phyloP scores from a whole-genome alignment of 73 alveolate genomes.

The Tetrahymena elliotti region DNA sequence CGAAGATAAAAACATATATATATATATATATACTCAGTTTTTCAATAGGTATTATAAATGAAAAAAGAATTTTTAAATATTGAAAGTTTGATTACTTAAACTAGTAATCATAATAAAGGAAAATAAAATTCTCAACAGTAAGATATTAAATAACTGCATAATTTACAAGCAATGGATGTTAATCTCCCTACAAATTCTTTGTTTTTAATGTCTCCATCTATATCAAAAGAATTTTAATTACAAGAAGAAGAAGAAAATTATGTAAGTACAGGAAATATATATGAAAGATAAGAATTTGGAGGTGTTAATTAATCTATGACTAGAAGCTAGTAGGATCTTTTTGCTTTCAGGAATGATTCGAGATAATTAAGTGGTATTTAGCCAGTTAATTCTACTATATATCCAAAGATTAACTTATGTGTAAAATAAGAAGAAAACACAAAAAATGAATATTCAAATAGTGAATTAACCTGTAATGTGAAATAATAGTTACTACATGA shows the following conservation, averaged over 20 bases:
- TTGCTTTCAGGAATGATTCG: not conserved
- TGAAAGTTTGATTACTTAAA: not conserved
- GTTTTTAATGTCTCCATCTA: not conserved
- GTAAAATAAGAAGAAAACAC: not conserved
- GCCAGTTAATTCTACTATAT: not conserved
- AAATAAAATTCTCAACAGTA: not conserved
- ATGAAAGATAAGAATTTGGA: not conserved
- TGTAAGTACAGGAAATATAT: not conserved
- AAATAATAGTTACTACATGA: no score
- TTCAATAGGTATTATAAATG: not conserved
- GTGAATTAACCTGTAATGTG: not conserved
- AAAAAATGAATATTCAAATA: not conserved
- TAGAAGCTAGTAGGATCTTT: not conserved
- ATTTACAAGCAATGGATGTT: not conserved
- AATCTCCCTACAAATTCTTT: not conserved
- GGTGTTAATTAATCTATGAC: not conserved
- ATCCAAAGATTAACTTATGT: not conserved
- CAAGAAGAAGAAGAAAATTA: not conserved
- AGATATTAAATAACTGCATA: not conserved
- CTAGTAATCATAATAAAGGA: not conserved
- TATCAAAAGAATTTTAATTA: not conserved
- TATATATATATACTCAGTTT: not conserved
- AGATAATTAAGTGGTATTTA: not conserved
- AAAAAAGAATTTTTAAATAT: no score
- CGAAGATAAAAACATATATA: no score